Conservation (phyloP, 495 filamentous ascomycete species). For the Tuber borchii region DNA sequence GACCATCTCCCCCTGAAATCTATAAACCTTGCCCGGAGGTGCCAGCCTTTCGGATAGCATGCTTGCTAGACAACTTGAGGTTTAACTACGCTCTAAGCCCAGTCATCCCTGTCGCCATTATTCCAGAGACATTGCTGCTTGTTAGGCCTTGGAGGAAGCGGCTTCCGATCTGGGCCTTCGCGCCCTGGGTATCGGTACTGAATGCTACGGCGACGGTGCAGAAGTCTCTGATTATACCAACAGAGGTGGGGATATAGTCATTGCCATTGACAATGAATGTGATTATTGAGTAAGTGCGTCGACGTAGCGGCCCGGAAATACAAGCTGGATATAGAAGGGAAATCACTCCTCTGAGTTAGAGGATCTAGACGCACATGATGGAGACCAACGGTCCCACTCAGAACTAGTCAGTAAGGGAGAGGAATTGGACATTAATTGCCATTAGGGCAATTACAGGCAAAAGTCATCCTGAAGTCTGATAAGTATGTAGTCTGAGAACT, state of each 20-base stretch:
- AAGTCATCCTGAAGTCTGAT: too few species aligned
- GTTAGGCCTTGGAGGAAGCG: constrained; percentile 47
- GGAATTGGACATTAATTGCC: too few species aligned
- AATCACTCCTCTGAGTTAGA: too few species aligned
- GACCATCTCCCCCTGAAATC: constrained; percentile 59
- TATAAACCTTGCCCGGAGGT: constrained; percentile 71
- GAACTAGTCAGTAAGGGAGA: too few species aligned
- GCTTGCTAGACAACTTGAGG: constrained; percentile 56
- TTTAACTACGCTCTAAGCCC: constrained; percentile 64
- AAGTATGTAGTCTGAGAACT: too few species aligned
- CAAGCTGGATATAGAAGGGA: too few species aligned
- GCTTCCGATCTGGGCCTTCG: constrained; percentile 58
- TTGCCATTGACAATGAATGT: constrained; percentile 66
- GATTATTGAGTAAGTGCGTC: constrained; percentile 65
- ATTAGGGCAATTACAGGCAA: too few species aligned
- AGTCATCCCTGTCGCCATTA: constrained; percentile 57
- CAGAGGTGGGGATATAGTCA: constrained; percentile 66
- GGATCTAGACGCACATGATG: too few species aligned
- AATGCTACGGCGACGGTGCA: constrained; percentile 64
- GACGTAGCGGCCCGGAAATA: constrained; percentile 64
- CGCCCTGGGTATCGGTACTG: constrained; percentile 60
- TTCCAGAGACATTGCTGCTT: constrained; percentile 46
- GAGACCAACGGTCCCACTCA: too few species aligned
- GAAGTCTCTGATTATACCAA: constrained; percentile 69
- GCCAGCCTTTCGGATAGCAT: constrained; percentile 66